Percentiles rank a stretch among this genome's conserved stretches.
These are phyloP conservation scores for Cystofilobasidium ferigula DNA, from an alignment of 768 basidiomycete species.

Conservation along the genomic window DNA sequence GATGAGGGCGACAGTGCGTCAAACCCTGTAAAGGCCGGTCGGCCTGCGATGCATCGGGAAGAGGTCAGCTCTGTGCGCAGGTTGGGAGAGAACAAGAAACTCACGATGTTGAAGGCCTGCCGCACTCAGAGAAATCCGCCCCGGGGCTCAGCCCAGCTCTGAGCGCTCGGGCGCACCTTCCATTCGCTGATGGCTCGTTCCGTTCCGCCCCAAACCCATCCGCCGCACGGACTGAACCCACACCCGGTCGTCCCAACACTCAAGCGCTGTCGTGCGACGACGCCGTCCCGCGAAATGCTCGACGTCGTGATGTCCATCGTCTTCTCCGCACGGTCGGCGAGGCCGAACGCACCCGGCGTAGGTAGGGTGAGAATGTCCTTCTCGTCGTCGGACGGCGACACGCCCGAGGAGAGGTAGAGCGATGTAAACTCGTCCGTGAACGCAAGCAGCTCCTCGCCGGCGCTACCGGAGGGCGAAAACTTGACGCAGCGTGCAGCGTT, in stretches of 20 bases:
- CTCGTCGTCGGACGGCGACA: neutral
- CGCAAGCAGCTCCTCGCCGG: slow-evolving; percentile 1
- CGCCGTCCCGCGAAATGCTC: no score
- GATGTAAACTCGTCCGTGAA: slow-evolving; percentile 19
- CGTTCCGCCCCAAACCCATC: slow-evolving; percentile 17
- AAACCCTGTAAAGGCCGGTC: no score
- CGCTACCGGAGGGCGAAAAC: neutral
- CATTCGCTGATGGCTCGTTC: slow-evolving; percentile 18
- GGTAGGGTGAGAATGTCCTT: neutral
- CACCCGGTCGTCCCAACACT: slow-evolving; percentile 7
- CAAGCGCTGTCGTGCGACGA: neutral
- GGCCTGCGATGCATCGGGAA: no score
- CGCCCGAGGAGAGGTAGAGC: slow-evolving; percentile 11
- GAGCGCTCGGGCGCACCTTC: slow-evolving; percentile 5
- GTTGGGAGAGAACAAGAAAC: neutral
- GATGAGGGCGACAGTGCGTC: no score
- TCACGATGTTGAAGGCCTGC: neutral
- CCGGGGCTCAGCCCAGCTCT: slow-evolving; percentile 4
- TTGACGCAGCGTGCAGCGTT: slow-evolving; percentile 20
- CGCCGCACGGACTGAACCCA: slow-evolving; percentile 17
- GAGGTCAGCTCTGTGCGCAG: neutral
- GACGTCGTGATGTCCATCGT: no score
- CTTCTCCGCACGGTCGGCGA: neutral
- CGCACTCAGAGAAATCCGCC: slow-evolving; percentile 6
- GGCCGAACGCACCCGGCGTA: neutral